phyloP scores from a whole-genome alignment of 345 rosid genomes.

The Mercurialis annua region DNA sequence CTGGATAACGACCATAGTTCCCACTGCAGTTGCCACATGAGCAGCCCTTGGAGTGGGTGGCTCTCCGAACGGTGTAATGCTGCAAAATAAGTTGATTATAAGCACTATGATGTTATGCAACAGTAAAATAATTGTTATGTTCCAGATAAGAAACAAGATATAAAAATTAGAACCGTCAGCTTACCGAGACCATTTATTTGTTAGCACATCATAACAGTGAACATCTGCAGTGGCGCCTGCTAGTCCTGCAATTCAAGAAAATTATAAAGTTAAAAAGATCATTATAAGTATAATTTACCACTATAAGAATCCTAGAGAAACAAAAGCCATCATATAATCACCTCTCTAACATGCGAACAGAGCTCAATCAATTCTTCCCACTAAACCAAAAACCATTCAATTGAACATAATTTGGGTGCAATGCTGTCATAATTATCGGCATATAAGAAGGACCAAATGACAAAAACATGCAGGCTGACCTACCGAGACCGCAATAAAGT shows the following conservation, averaged over 20 bases:
- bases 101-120: slow-evolving; percentile 1
- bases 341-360: slow-evolving; percentile 7
- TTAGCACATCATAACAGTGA: slow-evolving; percentile 88
- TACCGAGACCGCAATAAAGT: neutral
- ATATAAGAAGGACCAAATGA: neutral
- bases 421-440: neutral
- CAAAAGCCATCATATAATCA: slow-evolving; percentile 5
- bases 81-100: slow-evolving; percentile 26
- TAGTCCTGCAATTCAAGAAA: slow-evolving; percentile 58
- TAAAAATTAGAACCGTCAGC: slow-evolving; percentile 16
- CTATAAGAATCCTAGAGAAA: neutral
- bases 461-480: slow-evolving; percentile 3
- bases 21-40: slow-evolving; percentile 98
- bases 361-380: neutral
- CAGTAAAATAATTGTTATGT: neutral
- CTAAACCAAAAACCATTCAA: neutral
- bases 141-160: slow-evolving; percentile 4
- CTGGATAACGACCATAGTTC: slow-evolving; percentile 99
- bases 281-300: neutral
- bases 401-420: neutral
- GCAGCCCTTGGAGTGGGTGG: slow-evolving; percentile 99
- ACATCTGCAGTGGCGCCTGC: slow-evolving; percentile 99
- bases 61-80: slow-evolving; percentile 88
- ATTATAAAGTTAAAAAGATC: slow-evolving; percentile 5
- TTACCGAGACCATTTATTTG: slow-evolving; percentile 97